A percentile compares a stretch with the other conserved stretches of the same genome.
phyloP scores from a whole-genome alignment of 208 protist species.

The Leishmania braziliensis region DNA sequence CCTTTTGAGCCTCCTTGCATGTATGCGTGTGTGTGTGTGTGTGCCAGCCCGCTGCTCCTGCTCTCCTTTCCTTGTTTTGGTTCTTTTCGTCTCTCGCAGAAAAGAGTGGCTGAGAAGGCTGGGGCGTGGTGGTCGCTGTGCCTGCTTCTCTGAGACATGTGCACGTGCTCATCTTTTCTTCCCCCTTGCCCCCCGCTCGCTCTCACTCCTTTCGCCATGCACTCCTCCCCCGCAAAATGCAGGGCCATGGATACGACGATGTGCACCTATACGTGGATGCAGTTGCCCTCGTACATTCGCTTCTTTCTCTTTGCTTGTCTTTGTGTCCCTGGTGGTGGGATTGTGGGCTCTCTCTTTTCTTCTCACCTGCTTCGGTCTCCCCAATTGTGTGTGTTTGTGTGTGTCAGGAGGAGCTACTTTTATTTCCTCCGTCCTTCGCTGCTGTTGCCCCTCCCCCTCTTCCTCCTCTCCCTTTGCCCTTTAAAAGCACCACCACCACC shows the following conservation, averaged over 20 bases:
- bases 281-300: no score
- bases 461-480: background rate
- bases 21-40: slow-evolving; percentile 2
- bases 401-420: no score
- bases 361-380: background rate
- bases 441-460: background rate
- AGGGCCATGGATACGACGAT: background rate
- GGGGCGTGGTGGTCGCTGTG: background rate
- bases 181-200: background rate
- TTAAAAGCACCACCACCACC: background rate
- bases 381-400: background rate
- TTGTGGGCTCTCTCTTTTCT: background rate
- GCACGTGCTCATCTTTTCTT: background rate
- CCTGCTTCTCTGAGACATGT: background rate
- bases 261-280: background rate
- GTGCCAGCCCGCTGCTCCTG: background rate
- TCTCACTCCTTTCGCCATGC: background rate
- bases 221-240: background rate
- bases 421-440: background rate
- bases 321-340: background rate
- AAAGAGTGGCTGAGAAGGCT: background rate
- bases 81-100: background rate
- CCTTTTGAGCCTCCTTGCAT: background rate
- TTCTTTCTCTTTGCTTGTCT: background rate
- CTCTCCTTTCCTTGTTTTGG: background rate